Conservation (phyloP, 176 grass and related monocot species). For the Hsuehochloa calcarea region DNA sequence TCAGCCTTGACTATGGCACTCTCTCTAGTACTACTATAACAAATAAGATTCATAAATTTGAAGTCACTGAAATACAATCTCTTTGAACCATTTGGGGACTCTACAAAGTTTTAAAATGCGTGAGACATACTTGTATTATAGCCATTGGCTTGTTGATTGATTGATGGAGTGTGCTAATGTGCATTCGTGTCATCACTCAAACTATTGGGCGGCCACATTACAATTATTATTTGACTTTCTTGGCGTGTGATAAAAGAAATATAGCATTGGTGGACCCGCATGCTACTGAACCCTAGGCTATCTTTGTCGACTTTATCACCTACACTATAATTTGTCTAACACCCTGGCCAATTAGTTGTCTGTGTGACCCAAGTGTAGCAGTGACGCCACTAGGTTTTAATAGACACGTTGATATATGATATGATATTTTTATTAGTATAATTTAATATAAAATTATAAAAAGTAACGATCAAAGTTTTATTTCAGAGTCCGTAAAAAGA, state of each 20-base stretch:
- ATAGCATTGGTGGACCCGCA: neutral
- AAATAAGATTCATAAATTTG: neutral
- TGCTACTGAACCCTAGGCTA: neutral
- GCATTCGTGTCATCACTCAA: neutral
- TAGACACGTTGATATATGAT: no score
- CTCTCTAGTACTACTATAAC: neutral
- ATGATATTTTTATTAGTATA: no score
- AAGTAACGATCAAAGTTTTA: accelerated
- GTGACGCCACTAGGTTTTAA: neutral
- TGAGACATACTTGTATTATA: no score
- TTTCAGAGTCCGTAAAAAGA: no score
- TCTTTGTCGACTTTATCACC: neutral
- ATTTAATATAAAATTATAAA: no score
- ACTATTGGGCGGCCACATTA: neutral
- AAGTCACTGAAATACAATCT: neutral
- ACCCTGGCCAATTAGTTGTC: neutral
- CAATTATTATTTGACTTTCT: conserved; percentile 6
- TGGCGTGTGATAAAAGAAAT: neutral
- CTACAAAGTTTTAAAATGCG: neutral
- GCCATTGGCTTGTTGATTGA: neutral
- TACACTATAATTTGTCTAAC: neutral
- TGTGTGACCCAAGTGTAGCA: neutral
- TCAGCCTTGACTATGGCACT: neutral
- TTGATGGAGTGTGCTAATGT: neutral
- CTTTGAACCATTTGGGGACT: neutral